These are phyloP conservation scores for Sporothrix humicola DNA, from an alignment of 2,329 filamentous ascomycete species.

Conservation along the genomic window DNA sequence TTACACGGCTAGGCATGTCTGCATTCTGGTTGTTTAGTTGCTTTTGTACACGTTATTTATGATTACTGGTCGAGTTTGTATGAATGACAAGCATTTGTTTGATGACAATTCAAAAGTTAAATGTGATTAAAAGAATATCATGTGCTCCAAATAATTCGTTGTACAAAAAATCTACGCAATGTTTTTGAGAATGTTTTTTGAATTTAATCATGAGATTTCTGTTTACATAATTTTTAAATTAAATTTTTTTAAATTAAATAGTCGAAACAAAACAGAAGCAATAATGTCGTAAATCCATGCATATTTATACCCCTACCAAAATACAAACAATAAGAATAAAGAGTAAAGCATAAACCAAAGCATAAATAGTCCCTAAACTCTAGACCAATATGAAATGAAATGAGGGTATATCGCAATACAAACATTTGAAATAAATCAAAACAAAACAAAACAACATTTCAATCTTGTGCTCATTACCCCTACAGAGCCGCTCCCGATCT, in stretches of 20 bases:
- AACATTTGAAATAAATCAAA: background rate
- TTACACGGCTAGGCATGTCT: background rate
- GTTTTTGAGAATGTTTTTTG: too few relatives aligned
- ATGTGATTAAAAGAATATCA: too few relatives aligned
- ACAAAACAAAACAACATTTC: background rate
- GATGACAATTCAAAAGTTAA: background rate
- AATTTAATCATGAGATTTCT: too few relatives aligned
- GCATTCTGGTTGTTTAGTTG: background rate
- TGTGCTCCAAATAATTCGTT: too few relatives aligned
- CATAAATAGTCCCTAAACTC: background rate
- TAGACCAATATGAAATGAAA: background rate
- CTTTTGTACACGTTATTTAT: background rate
- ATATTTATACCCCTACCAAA: background rate
- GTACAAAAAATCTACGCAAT: too few relatives aligned
- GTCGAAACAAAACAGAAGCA: too few relatives aligned
- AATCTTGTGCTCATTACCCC: background rate
- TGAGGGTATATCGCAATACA: background rate
- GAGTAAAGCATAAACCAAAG: background rate
- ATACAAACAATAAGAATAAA: background rate
- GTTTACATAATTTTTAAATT: too few relatives aligned
- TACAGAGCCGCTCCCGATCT: constrained; percentile 29
- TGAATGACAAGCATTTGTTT: background rate
- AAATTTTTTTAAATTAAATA: too few relatives aligned
- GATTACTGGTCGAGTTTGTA: background rate
- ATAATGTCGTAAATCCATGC: background rate